A percentile compares a stretch with the other conserved stretches of the same genome.
These are phyloP conservation scores for Cucurbitaria berberidis DNA, from an alignment of 2,329 filamentous ascomycete genomes.

Conservation along the genomic window DNA sequence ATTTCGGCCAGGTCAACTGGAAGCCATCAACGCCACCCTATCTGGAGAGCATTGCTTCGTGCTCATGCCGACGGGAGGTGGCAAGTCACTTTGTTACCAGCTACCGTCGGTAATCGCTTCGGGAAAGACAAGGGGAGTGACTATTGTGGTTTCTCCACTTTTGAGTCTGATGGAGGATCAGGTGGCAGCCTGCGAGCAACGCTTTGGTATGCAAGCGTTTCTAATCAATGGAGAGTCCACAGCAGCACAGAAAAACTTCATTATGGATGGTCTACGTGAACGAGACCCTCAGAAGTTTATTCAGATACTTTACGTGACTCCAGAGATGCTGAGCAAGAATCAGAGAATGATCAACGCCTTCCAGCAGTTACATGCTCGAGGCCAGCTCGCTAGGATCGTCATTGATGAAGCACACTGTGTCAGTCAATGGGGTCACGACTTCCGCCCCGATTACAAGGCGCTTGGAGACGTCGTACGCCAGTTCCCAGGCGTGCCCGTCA, in stretches of 20 bases:
- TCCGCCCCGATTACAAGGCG: slow-evolving; percentile 92
- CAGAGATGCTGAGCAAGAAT: slow-evolving; percentile 94
- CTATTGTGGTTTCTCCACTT: slow-evolving; percentile 91
- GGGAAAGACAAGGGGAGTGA: slow-evolving; percentile 84
- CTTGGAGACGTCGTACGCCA: slow-evolving; percentile 75
- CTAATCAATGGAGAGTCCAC: slow-evolving; percentile 80
- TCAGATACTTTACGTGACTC: slow-evolving; percentile 91
- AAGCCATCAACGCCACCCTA: slow-evolving; percentile 94
- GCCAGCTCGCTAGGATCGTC: slow-evolving; percentile 84
- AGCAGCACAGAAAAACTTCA: slow-evolving; percentile 65
- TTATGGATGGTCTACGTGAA: slow-evolving; percentile 69
- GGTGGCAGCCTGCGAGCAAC: slow-evolving; percentile 73
- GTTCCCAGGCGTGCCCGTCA: slow-evolving; percentile 82
- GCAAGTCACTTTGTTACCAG: slow-evolving; percentile 97
- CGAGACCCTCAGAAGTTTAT: slow-evolving; percentile 74
- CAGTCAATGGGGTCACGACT: slow-evolving; percentile 99
- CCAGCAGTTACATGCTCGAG: slow-evolving; percentile 68
- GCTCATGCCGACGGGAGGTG: slow-evolving; percentile 96
- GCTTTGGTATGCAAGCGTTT: slow-evolving; percentile 77
- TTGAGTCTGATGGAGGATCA: slow-evolving; percentile 98
- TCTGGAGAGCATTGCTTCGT: slow-evolving; percentile 89
- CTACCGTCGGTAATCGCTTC: slow-evolving; percentile 82
- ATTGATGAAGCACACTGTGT: slow-evolving; percentile 99
- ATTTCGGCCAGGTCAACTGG: slow-evolving; percentile 89
- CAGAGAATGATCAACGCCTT: slow-evolving; percentile 70